Evolutionary conservation across 148 eudicot genomes (phyloP).

Genomic region (Vaccinium vitisidaea): DNA sequence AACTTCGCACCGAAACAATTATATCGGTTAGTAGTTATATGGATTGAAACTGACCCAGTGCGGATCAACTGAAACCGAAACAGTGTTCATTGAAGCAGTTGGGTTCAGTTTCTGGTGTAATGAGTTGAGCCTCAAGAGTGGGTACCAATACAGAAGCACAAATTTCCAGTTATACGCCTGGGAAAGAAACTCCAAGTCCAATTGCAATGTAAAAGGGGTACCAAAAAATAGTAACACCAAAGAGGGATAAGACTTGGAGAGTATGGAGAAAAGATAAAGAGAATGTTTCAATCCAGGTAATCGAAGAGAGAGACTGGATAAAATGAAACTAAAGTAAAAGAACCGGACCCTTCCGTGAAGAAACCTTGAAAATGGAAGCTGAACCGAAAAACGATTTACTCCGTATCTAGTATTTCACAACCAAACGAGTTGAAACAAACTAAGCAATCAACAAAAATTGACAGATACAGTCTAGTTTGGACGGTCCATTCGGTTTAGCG

Average conservation of each 20-base stretch:
- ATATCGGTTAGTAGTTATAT: background rate
- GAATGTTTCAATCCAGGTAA: background rate
- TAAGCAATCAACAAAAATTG: background rate
- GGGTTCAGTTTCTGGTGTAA: background rate
- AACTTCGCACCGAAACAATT: background rate
- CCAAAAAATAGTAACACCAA: background rate
- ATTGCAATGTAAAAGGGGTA: background rate
- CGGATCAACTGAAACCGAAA: background rate
- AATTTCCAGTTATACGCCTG: background rate
- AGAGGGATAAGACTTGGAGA: background rate
- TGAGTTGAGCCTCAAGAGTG: background rate
- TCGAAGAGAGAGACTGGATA: background rate
- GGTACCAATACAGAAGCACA: background rate
- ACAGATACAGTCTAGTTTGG: background rate
- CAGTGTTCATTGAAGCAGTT: background rate
- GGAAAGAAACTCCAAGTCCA: background rate
- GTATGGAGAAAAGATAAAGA: background rate
- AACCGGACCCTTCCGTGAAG: background rate
- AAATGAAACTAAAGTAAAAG: background rate
- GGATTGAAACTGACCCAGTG: background rate
- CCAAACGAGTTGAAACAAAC: background rate
- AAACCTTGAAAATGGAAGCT: background rate
- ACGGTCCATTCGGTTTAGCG: background rate
- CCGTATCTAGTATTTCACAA: background rate
- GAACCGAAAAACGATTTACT: background rate